These are phyloP conservation scores for Tremella yokohamensis DNA, from an alignment of 768 basidiomycete species.

Conservation along the genomic window DNA sequence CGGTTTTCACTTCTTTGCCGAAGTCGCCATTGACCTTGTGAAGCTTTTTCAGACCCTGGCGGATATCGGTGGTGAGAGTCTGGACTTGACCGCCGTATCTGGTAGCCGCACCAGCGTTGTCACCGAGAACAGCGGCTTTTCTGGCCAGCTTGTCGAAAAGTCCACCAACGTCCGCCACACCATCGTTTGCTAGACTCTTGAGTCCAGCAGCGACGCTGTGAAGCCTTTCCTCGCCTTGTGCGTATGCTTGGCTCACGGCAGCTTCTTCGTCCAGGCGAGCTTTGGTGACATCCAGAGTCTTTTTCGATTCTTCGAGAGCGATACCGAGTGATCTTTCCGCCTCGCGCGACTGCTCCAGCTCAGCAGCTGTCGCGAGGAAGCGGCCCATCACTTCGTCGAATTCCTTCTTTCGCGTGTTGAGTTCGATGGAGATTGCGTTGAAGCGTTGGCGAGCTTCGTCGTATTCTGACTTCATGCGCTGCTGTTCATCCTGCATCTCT, in stretches of 20 bases:
- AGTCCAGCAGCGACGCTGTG: conserved; percentile 70
- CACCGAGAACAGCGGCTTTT: conserved; percentile 61
- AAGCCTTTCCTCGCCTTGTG: conserved; percentile 66
- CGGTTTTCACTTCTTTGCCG: conserved; percentile 58
- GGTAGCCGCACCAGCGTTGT: conserved; percentile 66
- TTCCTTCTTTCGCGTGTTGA: conserved; percentile 76
- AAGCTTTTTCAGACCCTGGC: conserved; percentile 63
- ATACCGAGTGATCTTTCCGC: conserved; percentile 55
- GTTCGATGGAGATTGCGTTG: conserved; percentile 72
- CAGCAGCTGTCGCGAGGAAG: conserved; percentile 69
- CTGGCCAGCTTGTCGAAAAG: conserved; percentile 84
- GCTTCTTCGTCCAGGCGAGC: conserved; percentile 72
- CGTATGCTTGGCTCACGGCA: conserved; percentile 71
- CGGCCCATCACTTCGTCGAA: conserved; percentile 83
- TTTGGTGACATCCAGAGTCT: conserved; percentile 61
- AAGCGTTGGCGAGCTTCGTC: conserved; percentile 79
- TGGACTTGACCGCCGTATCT: conserved; percentile 63
- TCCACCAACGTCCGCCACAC: conserved; percentile 64
- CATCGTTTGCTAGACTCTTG: conserved; percentile 65
- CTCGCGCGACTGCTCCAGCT: conserved; percentile 58
- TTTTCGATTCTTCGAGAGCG: conserved; percentile 58
- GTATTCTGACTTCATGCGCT: conserved; percentile 69
- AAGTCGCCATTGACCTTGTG: conserved; percentile 59
- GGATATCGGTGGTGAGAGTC: conserved; percentile 58
- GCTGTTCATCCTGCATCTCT: conserved; percentile 72